Evolutionary conservation across 169 alveolate species (phyloP).

Genomic region (Plasmodium gallinaceum): DNA sequence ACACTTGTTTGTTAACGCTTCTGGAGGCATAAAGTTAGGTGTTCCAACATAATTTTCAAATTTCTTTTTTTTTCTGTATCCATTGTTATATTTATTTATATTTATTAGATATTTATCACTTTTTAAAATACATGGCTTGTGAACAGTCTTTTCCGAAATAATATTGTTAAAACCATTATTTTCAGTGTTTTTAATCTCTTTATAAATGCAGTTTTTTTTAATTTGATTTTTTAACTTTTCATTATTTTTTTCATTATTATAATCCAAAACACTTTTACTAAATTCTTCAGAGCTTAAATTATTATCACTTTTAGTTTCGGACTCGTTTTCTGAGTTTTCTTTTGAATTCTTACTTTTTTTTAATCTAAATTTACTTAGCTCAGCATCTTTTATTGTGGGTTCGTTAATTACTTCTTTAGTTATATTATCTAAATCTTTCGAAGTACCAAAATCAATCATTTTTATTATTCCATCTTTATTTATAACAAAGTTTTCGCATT

Average conservation of each 20-base stretch:
- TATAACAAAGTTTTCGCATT: constrained; percentile 95
- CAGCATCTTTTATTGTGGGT: constrained; percentile 1
- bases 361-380: constrained; percentile 12
- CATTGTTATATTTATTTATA: constrained; percentile 25
- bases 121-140: constrained; percentile 11
- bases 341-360: constrained; percentile 33
- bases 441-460: constrained; percentile 95
- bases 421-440: constrained; percentile 82
- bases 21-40: constrained; percentile 95
- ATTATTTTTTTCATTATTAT: constrained; percentile 25
- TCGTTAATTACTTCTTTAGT: neutral
- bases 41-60: constrained; percentile 93
- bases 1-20: constrained; percentile 90
- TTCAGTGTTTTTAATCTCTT: constrained; percentile 56
- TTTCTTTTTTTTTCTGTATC: constrained; percentile 80
- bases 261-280: constrained; percentile 10
- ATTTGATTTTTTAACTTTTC: constrained; percentile 18
- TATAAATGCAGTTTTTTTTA: constrained; percentile 25
- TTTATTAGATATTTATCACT: constrained; percentile 19
- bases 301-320: constrained; percentile 5
- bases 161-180: constrained; percentile 42
- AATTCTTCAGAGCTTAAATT: constrained; percentile 25
- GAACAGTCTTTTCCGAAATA: constrained; percentile 16
- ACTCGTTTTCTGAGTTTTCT: constrained; percentile 22
- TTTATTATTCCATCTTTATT: constrained; percentile 91